phyloP scores from a whole-genome alignment of 805 yeast genomes.

The Ascoidea rubescens region DNA sequence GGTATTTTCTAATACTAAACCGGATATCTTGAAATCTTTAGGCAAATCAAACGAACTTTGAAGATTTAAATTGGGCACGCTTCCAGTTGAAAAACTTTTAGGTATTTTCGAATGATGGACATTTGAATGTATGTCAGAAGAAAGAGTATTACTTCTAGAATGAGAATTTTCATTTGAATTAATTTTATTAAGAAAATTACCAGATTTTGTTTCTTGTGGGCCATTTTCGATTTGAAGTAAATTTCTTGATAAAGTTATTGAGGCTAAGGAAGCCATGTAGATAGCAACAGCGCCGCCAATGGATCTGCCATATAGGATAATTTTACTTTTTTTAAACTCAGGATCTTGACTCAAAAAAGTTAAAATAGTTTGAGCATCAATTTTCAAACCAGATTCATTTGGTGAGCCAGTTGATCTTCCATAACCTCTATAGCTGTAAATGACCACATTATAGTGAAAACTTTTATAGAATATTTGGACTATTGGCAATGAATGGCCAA shows the following conservation, averaged over 20 bases:
- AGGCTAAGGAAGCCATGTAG: constrained; percentile 47
- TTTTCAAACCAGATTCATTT: constrained; percentile 63
- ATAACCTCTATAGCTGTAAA: constrained; percentile 85
- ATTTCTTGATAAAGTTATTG: background rate
- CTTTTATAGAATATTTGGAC: constrained; percentile 51
- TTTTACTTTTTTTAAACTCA: constrained; percentile 34
- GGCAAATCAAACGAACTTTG: background rate
- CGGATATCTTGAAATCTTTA: constrained; percentile 20
- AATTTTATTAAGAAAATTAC: background rate
- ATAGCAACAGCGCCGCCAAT: constrained; percentile 93
- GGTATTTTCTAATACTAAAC: constrained; percentile 74
- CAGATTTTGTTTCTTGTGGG: background rate
- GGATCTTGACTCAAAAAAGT: constrained; percentile 37
- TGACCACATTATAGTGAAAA: constrained; percentile 63
- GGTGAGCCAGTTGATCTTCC: constrained; percentile 72
- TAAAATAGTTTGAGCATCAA: constrained; percentile 67
- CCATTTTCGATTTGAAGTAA: background rate
- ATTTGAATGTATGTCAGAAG: background rate
- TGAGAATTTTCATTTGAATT: background rate
- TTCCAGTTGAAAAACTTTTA: background rate
- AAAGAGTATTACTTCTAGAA: too few relatives aligned
- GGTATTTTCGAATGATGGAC: too few relatives aligned
- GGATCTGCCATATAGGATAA: constrained; percentile 76
- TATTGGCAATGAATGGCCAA: constrained; percentile 79
- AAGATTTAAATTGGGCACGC: background rate